phyloP scores from a whole-genome alignment of 352 stramenopile species.

The Phytophthora palmivora region DNA sequence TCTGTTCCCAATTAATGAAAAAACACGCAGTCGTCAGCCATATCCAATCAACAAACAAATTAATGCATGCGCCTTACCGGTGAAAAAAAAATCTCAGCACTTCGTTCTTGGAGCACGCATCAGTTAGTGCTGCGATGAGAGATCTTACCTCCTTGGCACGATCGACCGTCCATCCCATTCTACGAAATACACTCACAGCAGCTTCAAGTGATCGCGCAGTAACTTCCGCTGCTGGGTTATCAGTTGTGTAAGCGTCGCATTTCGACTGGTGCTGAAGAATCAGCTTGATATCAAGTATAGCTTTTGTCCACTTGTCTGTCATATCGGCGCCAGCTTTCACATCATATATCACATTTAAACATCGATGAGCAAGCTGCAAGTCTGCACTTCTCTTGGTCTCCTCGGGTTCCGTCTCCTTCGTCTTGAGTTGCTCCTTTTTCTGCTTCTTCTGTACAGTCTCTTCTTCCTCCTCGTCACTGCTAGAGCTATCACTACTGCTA shows the following conservation, averaged over 20 bases:
- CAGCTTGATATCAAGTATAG: slow-evolving; percentile 17
- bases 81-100: slow-evolving; percentile 30
- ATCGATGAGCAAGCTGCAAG: slow-evolving; percentile 20
- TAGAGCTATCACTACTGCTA: no score
- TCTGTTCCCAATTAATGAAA: slow-evolving; percentile 17
- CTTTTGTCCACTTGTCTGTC: slow-evolving; percentile 14
- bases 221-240: slow-evolving; percentile 27
- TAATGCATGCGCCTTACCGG: slow-evolving; percentile 8
- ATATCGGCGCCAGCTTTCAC: slow-evolving; percentile 16
- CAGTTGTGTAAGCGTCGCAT: slow-evolving; percentile 7
- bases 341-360: slow-evolving; percentile 9
- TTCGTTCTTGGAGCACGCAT: slow-evolving; percentile 38
- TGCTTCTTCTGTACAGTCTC: no score
- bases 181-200: slow-evolving; percentile 14
- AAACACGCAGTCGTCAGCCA: background rate
- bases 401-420: no score
- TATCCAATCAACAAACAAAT: background rate
- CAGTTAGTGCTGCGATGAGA: slow-evolving; percentile 20
- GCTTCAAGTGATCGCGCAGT: slow-evolving; percentile 26
- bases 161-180: slow-evolving; percentile 16
- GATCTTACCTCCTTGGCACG: slow-evolving; percentile 20
- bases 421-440: no score
- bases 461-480: no score
- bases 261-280: slow-evolving; percentile 26
- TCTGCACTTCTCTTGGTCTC: slow-evolving; percentile 2